Percentiles rank a stretch among this genome's conserved stretches.
Evolutionary conservation across 495 filamentous ascomycete genomes (phyloP).

Genomic region (Talaromyces stipitatus): DNA sequence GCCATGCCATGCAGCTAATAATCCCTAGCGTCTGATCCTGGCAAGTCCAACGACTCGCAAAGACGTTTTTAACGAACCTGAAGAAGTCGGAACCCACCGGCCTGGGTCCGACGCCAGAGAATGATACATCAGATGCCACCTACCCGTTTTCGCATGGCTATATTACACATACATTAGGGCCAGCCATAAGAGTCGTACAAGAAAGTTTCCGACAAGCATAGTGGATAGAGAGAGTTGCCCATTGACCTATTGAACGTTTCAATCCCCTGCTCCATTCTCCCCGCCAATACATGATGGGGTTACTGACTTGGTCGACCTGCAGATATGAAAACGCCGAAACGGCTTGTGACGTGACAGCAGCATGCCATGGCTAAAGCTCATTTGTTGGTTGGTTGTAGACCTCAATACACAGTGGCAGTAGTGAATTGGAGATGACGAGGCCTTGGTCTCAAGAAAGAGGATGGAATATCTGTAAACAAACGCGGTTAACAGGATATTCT

Average conservation of each 20-base stretch:
- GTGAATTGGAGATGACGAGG: too few relatives aligned
- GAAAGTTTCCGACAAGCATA: neutral
- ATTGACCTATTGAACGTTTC: neutral
- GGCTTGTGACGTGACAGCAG: neutral
- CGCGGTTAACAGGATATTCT: neutral
- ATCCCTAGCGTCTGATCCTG: neutral
- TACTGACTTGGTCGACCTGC: slow-evolving; percentile 3
- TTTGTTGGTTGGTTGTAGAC: too few relatives aligned
- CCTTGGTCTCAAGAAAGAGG: too few relatives aligned
- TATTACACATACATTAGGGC: neutral
- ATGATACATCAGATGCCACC: too few relatives aligned
- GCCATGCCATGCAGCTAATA: neutral
- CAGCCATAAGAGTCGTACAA: neutral
- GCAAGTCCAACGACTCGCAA: neutral
- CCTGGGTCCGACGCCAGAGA: neutral
- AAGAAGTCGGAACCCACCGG: neutral
- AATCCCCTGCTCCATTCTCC: neutral
- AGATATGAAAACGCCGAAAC: neutral
- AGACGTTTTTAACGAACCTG: neutral
- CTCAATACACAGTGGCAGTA: too few relatives aligned
- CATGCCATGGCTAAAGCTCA: neutral
- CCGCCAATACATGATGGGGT: neutral
- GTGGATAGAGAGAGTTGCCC: neutral
- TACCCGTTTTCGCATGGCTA: neutral
- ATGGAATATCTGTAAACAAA: too few relatives aligned